These are phyloP conservation scores for Tetradesmus obliquus DNA, from an alignment of 139 green algal genomes.

Conservation along the genomic window DNA sequence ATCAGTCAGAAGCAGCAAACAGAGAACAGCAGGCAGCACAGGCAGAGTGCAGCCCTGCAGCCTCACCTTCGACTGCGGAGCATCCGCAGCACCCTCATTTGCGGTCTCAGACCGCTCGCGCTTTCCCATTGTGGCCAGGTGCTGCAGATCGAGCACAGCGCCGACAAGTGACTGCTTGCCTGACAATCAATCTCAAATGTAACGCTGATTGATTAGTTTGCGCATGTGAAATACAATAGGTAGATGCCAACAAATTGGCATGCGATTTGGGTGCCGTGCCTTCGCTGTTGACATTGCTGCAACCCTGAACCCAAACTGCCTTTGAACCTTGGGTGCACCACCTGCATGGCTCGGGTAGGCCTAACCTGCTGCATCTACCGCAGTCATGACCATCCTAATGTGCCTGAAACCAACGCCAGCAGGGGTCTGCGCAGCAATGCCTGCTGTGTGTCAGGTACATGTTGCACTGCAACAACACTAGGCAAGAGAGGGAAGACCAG, in stretches of 20 bases:
- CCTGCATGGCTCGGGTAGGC: no score
- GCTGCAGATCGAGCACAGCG: background rate
- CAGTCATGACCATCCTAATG: background rate
- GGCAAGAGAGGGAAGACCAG: no score
- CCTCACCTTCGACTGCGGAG: background rate
- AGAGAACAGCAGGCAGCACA: background rate
- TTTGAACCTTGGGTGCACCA: background rate
- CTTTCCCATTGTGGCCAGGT: slow-evolving; percentile 4
- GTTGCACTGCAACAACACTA: no score
- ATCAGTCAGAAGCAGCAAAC: background rate
- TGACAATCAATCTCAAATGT: background rate
- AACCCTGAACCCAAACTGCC: background rate
- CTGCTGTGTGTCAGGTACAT: background rate
- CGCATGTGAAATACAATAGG: background rate
- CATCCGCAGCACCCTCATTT: background rate
- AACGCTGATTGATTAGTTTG: background rate
- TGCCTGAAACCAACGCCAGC: background rate
- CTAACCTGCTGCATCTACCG: no score
- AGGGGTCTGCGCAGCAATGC: background rate
- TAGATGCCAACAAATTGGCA: background rate
- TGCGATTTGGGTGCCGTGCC: background rate
- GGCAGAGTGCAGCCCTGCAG: background rate
- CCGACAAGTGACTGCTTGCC: background rate
- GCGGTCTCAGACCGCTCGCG: background rate
- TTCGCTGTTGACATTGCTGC: background rate